A percentile compares a stretch with the other conserved stretches of the same genome.
Conservation (phyloP, 2,329 filamentous ascomycete species). For the Nothomitra cinnamomea region DNA sequence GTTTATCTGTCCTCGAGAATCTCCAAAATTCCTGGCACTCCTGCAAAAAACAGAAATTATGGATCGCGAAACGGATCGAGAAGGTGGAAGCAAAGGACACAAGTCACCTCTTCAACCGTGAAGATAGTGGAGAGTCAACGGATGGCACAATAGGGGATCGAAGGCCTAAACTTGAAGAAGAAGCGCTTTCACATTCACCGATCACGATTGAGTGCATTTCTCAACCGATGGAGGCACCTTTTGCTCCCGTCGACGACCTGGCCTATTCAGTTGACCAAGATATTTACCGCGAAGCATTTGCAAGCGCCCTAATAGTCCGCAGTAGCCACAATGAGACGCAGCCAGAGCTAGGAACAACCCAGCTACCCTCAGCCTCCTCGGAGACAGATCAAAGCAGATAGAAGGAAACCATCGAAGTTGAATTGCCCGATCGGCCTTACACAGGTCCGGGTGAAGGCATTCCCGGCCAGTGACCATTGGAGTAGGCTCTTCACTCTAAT, state of each 20-base stretch:
- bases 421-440: too few relatives aligned
- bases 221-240: slow-evolving; percentile 1
- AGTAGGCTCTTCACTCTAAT: too few relatives aligned
- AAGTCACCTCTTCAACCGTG: not conserved
- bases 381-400: not conserved
- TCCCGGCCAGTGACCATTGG: too few relatives aligned
- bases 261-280: not conserved
- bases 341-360: too few relatives aligned
- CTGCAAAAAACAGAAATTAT: not conserved
- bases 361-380: not conserved
- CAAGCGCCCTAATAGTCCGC: too few relatives aligned
- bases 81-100: not conserved
- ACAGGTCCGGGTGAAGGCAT: too few relatives aligned
- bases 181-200: not conserved
- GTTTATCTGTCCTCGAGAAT: not conserved
- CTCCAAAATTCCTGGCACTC: not conserved
- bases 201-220: not conserved
- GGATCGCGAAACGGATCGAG: not conserved
- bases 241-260: not conserved
- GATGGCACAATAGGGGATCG: not conserved
- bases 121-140: not conserved
- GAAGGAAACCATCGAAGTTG: not conserved
- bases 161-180: not conserved
- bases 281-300: not conserved
- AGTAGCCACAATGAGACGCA: not conserved